phyloP scores from a whole-genome alignment of 2,329 filamentous ascomycete species.

The Arthroderma uncinatum region DNA sequence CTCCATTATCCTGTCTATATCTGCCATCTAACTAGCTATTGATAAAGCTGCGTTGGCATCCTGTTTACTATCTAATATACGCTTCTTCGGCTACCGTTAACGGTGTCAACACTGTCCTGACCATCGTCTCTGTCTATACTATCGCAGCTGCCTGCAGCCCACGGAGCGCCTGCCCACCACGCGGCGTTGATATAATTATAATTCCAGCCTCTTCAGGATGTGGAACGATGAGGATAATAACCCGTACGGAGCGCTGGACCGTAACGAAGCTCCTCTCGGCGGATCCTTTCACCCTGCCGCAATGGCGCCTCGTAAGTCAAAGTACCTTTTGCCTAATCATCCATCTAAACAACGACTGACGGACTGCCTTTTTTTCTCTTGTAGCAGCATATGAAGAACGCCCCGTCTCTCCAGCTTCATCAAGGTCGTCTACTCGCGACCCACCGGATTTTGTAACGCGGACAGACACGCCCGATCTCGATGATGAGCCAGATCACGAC shows the following conservation, averaged over 20 bases:
- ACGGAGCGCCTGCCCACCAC: background rate
- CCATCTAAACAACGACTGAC: background rate
- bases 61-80: background rate
- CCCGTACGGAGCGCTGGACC: slow-evolving; percentile 88
- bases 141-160: background rate
- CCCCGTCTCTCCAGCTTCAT: slow-evolving; percentile 55
- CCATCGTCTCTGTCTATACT: background rate
- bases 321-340: background rate
- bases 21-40: background rate
- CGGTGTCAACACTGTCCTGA: too few relatives aligned
- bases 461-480: slow-evolving; percentile 42
- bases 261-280: slow-evolving; percentile 61
- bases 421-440: slow-evolving; percentile 58
- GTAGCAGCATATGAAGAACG: slow-evolving; percentile 45
- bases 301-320: slow-evolving; percentile 36
- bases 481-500: slow-evolving; percentile 8
- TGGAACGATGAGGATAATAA: slow-evolving; percentile 99
- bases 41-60: background rate
- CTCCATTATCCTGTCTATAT: background rate
- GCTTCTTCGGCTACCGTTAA: too few relatives aligned
- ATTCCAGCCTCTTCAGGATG: slow-evolving; percentile 43
- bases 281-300: slow-evolving; percentile 52
- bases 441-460: slow-evolving; percentile 47
- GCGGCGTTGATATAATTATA: background rate
- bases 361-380: background rate